Evolutionary conservation across 768 basidiomycete genomes (phyloP).

Genomic region (Ramaria rubella): DNA sequence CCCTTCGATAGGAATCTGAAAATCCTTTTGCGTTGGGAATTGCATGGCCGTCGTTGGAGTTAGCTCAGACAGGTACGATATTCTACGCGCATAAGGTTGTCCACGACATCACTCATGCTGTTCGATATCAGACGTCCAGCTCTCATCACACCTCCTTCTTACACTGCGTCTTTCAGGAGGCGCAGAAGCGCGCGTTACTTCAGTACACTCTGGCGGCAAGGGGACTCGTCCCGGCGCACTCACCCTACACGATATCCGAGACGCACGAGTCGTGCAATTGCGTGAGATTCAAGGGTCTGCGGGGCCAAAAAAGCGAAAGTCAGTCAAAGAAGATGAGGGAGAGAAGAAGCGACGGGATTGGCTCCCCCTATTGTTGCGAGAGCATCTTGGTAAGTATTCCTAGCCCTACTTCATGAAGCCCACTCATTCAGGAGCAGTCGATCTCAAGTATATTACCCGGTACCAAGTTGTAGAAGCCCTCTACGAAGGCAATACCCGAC

Average conservation of each 20-base stretch:
- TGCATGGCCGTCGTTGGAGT: conserved; percentile 68
- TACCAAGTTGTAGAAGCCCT: conserved; percentile 54
- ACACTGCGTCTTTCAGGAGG: conserved; percentile 54
- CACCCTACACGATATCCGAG: conserved; percentile 40
- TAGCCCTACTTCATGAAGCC: conserved; percentile 9
- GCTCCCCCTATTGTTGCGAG: conserved; percentile 60
- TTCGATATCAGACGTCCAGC: conserved; percentile 39
- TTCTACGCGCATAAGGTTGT: conserved; percentile 14
- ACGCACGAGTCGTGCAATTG: conserved; percentile 48
- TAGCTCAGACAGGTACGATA: conserved; percentile 49
- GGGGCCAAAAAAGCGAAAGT: conserved; percentile 25
- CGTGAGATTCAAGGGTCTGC: conserved; percentile 34
- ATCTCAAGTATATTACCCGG: conserved; percentile 59
- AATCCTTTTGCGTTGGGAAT: conserved; percentile 60
- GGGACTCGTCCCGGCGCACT: conserved; percentile 38
- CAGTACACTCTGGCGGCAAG: conserved; percentile 16
- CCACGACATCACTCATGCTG: conserved; percentile 10
- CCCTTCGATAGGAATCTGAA: neutral
- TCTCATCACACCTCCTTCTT: conserved; percentile 52
- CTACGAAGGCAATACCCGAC: conserved; percentile 56
- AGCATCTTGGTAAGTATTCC: conserved; percentile 51
- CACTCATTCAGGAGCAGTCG: conserved; percentile 39
- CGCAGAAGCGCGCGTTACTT: conserved; percentile 40
- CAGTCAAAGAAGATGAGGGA: neutral
- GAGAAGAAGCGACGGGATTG: conserved; percentile 40